Conservation (phyloP, 768 basidiomycete genomes). For the Cystobasidium tubakii region DNA sequence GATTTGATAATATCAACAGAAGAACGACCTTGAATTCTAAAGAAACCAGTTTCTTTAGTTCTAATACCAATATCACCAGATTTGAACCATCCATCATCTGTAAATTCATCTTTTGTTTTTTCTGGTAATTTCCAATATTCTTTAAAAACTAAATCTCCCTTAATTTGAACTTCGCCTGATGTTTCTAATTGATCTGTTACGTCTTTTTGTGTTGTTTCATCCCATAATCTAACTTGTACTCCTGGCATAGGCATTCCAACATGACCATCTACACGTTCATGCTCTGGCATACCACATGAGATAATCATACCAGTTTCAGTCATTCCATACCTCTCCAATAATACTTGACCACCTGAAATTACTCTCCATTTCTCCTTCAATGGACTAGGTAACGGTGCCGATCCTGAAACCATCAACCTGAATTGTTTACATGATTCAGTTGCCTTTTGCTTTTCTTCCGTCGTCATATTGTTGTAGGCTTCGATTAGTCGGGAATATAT, state of each 20-base stretch:
- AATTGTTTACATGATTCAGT: slow-evolving; percentile 43
- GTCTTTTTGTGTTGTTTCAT: slow-evolving; percentile 38
- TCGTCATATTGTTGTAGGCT: slow-evolving; percentile 36
- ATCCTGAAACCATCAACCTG: slow-evolving; percentile 46
- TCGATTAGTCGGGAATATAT: slow-evolving; percentile 46
- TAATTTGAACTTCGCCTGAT: slow-evolving; percentile 46
- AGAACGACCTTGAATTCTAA: slow-evolving; percentile 44
- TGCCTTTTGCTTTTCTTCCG: slow-evolving; percentile 40
- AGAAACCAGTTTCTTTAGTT: slow-evolving; percentile 41
- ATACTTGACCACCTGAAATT: slow-evolving; percentile 45
- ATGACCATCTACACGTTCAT: slow-evolving; percentile 42
- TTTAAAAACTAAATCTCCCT: slow-evolving; percentile 45
- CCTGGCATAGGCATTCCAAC: slow-evolving; percentile 46
- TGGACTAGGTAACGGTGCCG: slow-evolving; percentile 46
- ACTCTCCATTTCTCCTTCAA: slow-evolving; percentile 46
- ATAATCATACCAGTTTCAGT: slow-evolving; percentile 44
- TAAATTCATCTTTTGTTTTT: slow-evolving; percentile 45
- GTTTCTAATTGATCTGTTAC: slow-evolving; percentile 42
- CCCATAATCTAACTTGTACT: slow-evolving; percentile 44
- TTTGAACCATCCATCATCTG: slow-evolving; percentile 47
- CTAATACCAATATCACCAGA: slow-evolving; percentile 47
- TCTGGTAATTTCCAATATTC: slow-evolving; percentile 38
- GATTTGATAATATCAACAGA: slow-evolving; percentile 46
- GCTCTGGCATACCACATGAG: slow-evolving; percentile 6
- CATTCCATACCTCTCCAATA: slow-evolving; percentile 48